A percentile compares a stretch with the other conserved stretches of the same genome.
phyloP scores from a whole-genome alignment of 2,329 filamentous ascomycete species.

The Pleoardoris graminearum region DNA sequence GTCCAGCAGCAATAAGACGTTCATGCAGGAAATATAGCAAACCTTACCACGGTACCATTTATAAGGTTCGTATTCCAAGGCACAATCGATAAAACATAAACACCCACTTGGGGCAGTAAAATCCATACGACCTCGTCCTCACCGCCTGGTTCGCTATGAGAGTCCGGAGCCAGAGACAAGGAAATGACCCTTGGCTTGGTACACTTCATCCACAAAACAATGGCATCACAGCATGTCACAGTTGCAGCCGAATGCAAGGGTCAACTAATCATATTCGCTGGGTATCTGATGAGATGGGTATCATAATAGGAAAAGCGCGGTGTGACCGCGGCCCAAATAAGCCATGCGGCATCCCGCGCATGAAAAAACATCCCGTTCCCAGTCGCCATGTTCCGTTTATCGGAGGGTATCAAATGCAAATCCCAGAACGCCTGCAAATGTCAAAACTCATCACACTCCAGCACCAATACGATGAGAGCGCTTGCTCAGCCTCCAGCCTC shows the following conservation, averaged over 20 bases:
- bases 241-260: no score
- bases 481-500: not conserved
- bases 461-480: conserved; percentile 6
- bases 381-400: conserved; percentile 15
- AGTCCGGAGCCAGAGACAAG: not conserved
- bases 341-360: conserved; percentile 30
- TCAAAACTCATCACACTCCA: conserved; percentile 9
- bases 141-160: not conserved
- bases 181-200: not conserved
- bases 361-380: conserved; percentile 22
- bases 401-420: conserved; percentile 24
- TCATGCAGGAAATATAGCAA: no score
- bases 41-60: no score
- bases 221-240: not conserved
- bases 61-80: no score
- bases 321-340: conserved; percentile 30
- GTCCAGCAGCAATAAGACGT: no score
- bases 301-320: conserved; percentile 36
- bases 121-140: not conserved
- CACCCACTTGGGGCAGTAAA: no score
- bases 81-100: no score
- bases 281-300: conserved; percentile 37
- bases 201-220: not conserved
- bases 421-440: conserved; percentile 13
- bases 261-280: conserved; percentile 19